Evolutionary conservation across 2,329 filamentous ascomycete species (phyloP).

Genomic region (Aschersonia sp.): DNA sequence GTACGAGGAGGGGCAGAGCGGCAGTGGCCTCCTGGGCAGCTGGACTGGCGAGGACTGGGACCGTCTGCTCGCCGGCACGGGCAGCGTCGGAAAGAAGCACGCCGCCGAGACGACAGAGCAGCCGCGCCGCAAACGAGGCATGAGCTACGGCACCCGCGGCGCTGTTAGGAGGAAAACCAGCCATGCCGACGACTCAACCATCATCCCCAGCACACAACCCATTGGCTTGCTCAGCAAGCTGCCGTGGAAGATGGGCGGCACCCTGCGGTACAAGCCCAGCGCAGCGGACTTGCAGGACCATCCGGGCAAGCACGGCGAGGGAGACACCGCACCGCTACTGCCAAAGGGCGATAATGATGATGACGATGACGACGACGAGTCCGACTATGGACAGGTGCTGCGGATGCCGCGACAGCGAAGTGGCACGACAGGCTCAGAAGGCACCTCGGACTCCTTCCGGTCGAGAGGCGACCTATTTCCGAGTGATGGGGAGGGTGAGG

Average conservation of each 20-base stretch:
- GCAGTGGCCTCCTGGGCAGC: conserved; percentile 48
- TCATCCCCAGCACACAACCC: conserved; percentile 78
- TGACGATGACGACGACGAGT: conserved; percentile 14
- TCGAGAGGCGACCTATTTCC: conserved; percentile 84
- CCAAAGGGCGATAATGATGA: conserved; percentile 13
- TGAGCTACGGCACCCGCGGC: conserved; percentile 75
- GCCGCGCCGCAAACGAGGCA: conserved; percentile 60
- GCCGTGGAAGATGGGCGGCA: conserved; percentile 74
- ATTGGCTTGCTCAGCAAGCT: conserved; percentile 74
- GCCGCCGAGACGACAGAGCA: conserved; percentile 34
- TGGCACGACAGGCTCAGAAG: conserved; percentile 63
- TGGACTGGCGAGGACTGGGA: conserved; percentile 83
- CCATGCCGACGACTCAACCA: conserved; percentile 58
- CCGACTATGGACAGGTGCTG: conserved; percentile 13
- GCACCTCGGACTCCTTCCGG: conserved; percentile 73
- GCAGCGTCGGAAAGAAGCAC: conserved; percentile 23
- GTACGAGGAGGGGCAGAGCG: conserved; percentile 46
- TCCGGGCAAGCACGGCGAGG: conserved; percentile 39
- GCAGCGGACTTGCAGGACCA: conserved; percentile 85
- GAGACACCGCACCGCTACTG: conserved; percentile 60
- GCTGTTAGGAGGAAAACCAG: conserved; percentile 29
- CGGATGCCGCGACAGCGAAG: conserved; percentile 44
- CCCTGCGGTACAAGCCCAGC: conserved; percentile 76
- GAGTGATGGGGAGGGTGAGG: conserved; percentile 72
- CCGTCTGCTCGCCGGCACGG: conserved; percentile 59